Evolutionary conservation across 352 stramenopile species (phyloP).

Genomic region (Phytopythium kandeliae): DNA sequence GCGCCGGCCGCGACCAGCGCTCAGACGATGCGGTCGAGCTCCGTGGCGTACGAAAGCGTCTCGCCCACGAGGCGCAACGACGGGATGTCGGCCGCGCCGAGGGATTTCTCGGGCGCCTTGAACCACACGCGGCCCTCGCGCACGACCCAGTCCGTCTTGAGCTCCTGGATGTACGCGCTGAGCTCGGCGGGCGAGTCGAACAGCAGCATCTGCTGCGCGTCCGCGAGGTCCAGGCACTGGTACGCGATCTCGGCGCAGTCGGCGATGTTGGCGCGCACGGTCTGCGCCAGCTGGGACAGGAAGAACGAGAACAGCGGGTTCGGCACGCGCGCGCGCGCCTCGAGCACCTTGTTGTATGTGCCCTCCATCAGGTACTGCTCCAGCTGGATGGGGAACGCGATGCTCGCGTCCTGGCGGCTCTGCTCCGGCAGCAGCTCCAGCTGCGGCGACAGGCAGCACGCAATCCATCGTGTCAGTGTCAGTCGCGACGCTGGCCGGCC

Average conservation of each 20-base stretch:
- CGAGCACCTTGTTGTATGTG: constrained; percentile 92
- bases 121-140: constrained; percentile 86
- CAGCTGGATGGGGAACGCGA: constrained; percentile 86
- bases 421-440: constrained; percentile 84
- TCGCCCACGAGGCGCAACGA: constrained; percentile 93
- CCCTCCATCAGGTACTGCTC: constrained; percentile 93
- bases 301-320: constrained; percentile 94
- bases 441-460: constrained; percentile 11
- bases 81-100: constrained; percentile 89
- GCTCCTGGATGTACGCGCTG: constrained; percentile 81
- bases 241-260: constrained; percentile 95
- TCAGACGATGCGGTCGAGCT: constrained; percentile 93
- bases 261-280: constrained; percentile 93
- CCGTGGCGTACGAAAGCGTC: constrained; percentile 94
- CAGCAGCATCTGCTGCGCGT: constrained; percentile 93
- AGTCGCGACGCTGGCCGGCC: no score
- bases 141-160: constrained; percentile 90
- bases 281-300: constrained; percentile 90
- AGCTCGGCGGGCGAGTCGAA: constrained; percentile 83
- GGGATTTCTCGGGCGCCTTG: constrained; percentile 83
- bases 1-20: no score
- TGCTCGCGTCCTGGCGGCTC: constrained; percentile 77
- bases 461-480: neutral
- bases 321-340: constrained; percentile 83
- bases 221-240: constrained; percentile 77